Evolutionary conservation across 2,329 filamentous ascomycete genomes (phyloP).

Genomic region (Laburnicola sp.): DNA sequence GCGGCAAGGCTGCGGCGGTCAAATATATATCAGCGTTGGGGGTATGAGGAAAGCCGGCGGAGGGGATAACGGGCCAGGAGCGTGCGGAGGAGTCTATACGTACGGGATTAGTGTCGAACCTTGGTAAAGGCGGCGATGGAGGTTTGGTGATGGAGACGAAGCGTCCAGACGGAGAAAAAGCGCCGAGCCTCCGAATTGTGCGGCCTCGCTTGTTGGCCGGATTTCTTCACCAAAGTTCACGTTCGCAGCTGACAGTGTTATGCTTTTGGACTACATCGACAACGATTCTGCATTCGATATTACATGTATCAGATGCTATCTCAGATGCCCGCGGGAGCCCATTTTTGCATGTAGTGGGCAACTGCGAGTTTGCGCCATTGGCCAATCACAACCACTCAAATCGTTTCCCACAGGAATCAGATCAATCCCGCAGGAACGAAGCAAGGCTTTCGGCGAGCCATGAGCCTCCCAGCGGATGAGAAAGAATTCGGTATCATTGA

Average conservation of each 20-base stretch:
- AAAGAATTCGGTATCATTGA: conserved; percentile 8
- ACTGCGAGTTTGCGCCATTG: neutral
- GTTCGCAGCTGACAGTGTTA: neutral
- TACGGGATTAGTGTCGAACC: conserved; percentile 15
- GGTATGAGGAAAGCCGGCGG: neutral
- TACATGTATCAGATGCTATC: no score
- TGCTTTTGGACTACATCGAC: no score
- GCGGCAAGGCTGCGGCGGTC: conserved; percentile 4
- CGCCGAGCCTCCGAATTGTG: conserved; percentile 25
- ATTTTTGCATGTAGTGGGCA: no score
- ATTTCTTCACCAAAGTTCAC: conserved; percentile 10
- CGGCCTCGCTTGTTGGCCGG: conserved; percentile 18
- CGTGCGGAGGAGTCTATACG: conserved; percentile 9
- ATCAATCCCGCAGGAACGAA: neutral
- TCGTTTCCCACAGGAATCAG: neutral
- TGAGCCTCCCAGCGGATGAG: neutral
- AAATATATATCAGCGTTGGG: conserved; percentile 3
- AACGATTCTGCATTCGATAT: neutral
- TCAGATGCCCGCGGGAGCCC: no score
- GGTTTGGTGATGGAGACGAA: conserved; percentile 23
- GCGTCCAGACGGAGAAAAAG: conserved; percentile 22
- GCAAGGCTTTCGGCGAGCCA: neutral
- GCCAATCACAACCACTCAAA: conserved; percentile 12
- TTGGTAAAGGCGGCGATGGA: conserved; percentile 14
- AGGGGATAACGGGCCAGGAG: neutral